Evolutionary conservation across 768 basidiomycete genomes (phyloP), one percentile per base, ranked within the genome.

Genomic region (Polyporus arcularius): DNA sequence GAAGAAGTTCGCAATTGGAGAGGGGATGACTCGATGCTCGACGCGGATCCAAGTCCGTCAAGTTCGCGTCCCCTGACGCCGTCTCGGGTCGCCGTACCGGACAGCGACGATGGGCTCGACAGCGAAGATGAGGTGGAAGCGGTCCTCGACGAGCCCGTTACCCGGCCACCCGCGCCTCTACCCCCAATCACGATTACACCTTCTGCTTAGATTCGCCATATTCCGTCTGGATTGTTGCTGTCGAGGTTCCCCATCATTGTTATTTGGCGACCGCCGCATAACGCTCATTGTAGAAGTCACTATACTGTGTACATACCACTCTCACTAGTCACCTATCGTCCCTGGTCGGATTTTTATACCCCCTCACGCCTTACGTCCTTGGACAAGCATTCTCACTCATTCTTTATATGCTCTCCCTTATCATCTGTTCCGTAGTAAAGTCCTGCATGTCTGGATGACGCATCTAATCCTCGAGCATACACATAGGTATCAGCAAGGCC

Each of bases 1-100:
- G 87, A 89, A 62, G 91, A 93, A 68, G 80, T 90, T 51, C 81
- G 83, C 47, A 76, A 79, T 14, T 89, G 88, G 85, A 67, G 70
- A 11, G 69, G 69, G 1, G 69, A 72, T 49, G 61, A 70, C 48
- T 65, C 66, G 11, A 62, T 53, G 8, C 48, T 58, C 16, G 66
- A 66, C 15, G 59, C 55, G 48, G 63, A 57, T 21, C 42, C 48
- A 51, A 66, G 52, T 42, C 48, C 43, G 57, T 48, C 46, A 30
- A 39, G 55, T 48, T 54, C 49, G 35, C 62, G 64, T 4, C 64
- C 64, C 16, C 53, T 65, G 35, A 53, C 71, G 32, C 63, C 65
- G 4, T 69, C 70, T 35, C 62, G 63, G 38, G 51, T 70, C 10
- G 61, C 66, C 5, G 55, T 66, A 26, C 60, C 64, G 3, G 56